phyloP scores from a whole-genome alignment of 352 stramenopile genomes.

The Phytophthora pluvialis region DNA sequence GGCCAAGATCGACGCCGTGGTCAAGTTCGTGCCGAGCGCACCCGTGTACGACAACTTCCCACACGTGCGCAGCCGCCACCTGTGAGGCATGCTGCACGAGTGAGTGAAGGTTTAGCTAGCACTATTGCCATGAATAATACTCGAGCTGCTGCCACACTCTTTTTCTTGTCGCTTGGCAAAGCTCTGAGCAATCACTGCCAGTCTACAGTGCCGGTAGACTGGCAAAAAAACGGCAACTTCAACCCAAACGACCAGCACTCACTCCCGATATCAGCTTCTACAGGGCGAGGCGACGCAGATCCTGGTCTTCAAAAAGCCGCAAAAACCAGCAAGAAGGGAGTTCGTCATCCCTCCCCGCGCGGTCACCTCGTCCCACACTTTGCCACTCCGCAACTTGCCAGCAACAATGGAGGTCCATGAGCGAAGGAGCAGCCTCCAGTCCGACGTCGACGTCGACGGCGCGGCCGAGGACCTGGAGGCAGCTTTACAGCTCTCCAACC shows the following conservation, averaged over 20 bases:
- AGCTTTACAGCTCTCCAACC: constrained; percentile 5
- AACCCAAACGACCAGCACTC: constrained; percentile 30
- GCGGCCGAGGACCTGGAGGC: neutral
- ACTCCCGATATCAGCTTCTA: constrained; percentile 24
- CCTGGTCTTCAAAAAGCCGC: constrained; percentile 17
- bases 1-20: constrained; percentile 6
- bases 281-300: constrained; percentile 14
- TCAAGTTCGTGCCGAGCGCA: constrained; percentile 8
- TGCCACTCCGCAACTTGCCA: constrained; percentile 2
- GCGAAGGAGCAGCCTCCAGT: constrained; percentile 13
- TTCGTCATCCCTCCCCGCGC: constrained; percentile 20
- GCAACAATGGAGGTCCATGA: constrained; percentile 33
- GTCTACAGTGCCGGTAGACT: too few relatives aligned
- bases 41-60: neutral
- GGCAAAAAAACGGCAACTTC: constrained; percentile 20
- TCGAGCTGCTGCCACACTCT: constrained; percentile 8
- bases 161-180: constrained; percentile 14
- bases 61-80: neutral
- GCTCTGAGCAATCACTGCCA: too few relatives aligned
- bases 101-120: constrained; percentile 19
- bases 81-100: neutral
- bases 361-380: neutral
- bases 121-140: neutral
- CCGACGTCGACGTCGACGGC: neutral
- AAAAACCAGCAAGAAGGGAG: neutral